A percentile compares a stretch with the other conserved stretches of the same genome.
phyloP scores from a whole-genome alignment of 2,329 filamentous ascomycete species.

The Aureobasidium subglaciale region DNA sequence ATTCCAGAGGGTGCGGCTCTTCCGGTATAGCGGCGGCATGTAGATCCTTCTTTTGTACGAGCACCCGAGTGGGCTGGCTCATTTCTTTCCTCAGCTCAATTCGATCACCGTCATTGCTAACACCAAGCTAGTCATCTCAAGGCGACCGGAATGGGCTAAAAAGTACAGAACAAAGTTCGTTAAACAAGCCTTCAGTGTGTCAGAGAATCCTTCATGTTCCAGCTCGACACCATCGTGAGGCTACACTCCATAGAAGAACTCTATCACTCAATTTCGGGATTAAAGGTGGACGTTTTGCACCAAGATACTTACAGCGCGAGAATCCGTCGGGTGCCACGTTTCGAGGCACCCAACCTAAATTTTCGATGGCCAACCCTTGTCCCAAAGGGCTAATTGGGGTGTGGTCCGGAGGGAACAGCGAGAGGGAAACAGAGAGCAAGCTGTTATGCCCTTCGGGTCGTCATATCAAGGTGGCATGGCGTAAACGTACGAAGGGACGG shows the following conservation, averaged over 20 bases:
- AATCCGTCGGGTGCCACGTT: slow-evolving; percentile 5
- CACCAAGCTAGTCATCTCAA: not conserved
- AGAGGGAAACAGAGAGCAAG: not conserved
- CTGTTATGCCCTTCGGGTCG: not conserved
- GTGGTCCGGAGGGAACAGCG: slow-evolving; percentile 4
- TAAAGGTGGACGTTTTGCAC: slow-evolving; percentile 1
- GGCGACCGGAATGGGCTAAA: slow-evolving; percentile 7
- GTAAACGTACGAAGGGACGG: not conserved
- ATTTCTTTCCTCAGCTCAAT: not conserved
- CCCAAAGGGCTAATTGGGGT: not conserved
- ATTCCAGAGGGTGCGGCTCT: too few relatives aligned
- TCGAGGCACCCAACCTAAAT: slow-evolving; percentile 3
- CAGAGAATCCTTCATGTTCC: slow-evolving; percentile 11
- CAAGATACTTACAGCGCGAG: not conserved
- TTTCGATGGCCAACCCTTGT: not conserved
- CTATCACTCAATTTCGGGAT: slow-evolving; percentile 10
- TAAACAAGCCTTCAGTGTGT: not conserved
- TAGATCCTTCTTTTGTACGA: not conserved
- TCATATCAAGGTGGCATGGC: slow-evolving; percentile 6
- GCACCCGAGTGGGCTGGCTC: not conserved
- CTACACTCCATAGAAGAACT: slow-evolving; percentile 4
- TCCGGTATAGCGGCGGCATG: not conserved
- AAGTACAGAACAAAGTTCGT: slow-evolving; percentile 13
- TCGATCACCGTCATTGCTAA: not conserved
- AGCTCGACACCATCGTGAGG: not conserved